These are phyloP conservation scores for Populus trichocarpa DNA, from an alignment of 441 rosid species.

Conservation along the genomic window DNA sequence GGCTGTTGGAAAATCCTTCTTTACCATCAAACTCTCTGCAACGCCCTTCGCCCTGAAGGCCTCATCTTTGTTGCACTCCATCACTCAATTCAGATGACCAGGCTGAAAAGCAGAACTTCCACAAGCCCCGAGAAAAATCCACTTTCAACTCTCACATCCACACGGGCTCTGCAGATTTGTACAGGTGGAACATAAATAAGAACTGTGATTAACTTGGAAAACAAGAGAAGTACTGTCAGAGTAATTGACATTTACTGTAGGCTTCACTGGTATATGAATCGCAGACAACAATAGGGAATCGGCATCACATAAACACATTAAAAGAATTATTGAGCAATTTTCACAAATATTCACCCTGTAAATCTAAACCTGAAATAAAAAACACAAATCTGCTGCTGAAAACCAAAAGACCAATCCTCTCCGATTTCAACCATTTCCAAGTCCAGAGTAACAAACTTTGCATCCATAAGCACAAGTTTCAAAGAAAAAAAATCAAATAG, in stretches of 20 bases:
- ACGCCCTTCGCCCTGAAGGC: conserved; percentile 69
- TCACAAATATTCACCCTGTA: not conserved
- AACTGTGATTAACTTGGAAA: not conserved
- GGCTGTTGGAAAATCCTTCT: conserved; percentile 56
- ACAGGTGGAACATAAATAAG: not conserved
- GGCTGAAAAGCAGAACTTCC: not conserved
- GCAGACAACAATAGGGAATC: not conserved
- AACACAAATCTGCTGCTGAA: not conserved
- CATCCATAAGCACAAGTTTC: not conserved
- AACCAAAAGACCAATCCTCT: not conserved
- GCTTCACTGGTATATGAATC: not conserved
- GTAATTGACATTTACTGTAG: not conserved
- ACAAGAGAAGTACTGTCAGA: not conserved
- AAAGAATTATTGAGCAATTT: not conserved
- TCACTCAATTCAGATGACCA: conserved; percentile 13
- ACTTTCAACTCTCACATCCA: not conserved
- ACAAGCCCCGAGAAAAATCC: not conserved
- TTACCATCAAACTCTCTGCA: conserved; percentile 66
- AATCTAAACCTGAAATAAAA: not conserved
- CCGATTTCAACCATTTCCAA: not conserved
- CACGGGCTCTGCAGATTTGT: conserved; percentile 2
- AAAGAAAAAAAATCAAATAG: not conserved
- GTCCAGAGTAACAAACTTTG: not conserved
- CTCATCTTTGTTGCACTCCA: conserved; percentile 94
- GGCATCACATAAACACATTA: not conserved